Evolutionary conservation across 2,329 filamentous ascomycete species (phyloP), one percentile per base, ranked within the genome.

Genomic region (Beauveria pseudobassiana): DNA sequence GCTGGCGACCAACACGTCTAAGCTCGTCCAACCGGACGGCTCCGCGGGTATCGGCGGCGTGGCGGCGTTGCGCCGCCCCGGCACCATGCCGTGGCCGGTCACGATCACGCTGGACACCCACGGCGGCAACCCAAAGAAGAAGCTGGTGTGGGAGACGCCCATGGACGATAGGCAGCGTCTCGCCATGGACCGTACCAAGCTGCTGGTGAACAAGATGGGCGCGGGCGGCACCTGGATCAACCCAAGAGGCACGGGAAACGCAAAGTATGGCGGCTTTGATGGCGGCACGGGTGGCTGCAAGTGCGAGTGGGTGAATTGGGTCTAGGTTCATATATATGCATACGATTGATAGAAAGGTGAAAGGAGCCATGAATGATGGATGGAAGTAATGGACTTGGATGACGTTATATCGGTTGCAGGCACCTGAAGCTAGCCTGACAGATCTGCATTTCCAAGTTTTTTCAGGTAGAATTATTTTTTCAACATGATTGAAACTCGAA

Each of bases 51-150:
- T 54, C 8, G 68, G 65, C 5, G 67, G 65, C 57, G 52, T 57
- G 6, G 45, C 57, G 54, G 69, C 75, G 63, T 65, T 72, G 60
- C 71, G 76, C 20, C 73, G 76, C 42, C 84, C 84, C 0, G 85
- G 84, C 8, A 82, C 81, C 4, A 86, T 88, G 73, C 85, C 85
- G 2, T 88, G 86, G 65, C 85, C 86, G 0, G 77, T 86, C 48
- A 87, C 84, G 4, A 71, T 88, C 50, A 81, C 78, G 20, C 77
- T 82, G 64, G 86, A 88, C 70, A 82, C 83, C 51, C 86, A 88
- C 67, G 86, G 86, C 46, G 86, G 86, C 16, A 70, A 83, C 67
- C 71, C 75, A 7, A 67, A 68, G 14, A 71, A 72, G 65, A 88
- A 88, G 73, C 75, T 80, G 48, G 74, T 82, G 2, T 87, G 81